Conservation (phyloP, 169 alveolate species). For the Babesia caballi region DNA sequence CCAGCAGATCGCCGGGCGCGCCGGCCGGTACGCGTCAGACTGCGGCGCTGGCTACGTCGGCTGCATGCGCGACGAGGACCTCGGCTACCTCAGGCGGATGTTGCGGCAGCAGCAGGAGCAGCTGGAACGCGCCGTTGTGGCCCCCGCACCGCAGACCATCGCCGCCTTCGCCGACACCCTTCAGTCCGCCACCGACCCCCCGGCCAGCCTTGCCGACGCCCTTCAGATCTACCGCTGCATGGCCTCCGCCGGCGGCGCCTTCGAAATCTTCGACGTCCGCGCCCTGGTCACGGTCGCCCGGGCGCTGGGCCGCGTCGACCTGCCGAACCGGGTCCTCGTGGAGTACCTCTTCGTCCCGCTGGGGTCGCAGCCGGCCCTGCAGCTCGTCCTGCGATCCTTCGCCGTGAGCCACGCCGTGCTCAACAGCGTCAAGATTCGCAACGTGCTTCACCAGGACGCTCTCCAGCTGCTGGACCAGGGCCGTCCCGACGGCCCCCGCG, state of each 20-base stretch:
- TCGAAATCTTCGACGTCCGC: constrained; percentile 20
- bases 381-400: constrained; percentile 35
- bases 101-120: constrained; percentile 15
- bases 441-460: constrained; percentile 32
- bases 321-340: constrained; percentile 21
- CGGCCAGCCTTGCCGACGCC: constrained; percentile 15
- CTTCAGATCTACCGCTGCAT: constrained; percentile 14
- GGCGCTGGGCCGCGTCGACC: constrained; percentile 8
- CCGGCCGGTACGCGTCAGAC: constrained; percentile 82
- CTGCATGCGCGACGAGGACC: constrained; percentile 23
- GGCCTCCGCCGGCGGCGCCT: constrained; percentile 16
- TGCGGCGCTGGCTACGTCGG: constrained; percentile 41
- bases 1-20: constrained; percentile 90
- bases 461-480: background rate
- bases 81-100: constrained; percentile 9
- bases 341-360: constrained; percentile 58
- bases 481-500: background rate
- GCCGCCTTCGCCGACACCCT: constrained; percentile 33
- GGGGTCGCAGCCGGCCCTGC: constrained; percentile 34
- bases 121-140: constrained; percentile 33
- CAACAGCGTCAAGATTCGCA: constrained; percentile 25
- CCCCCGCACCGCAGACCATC: constrained; percentile 27
- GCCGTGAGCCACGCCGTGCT: constrained; percentile 58
- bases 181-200: constrained; percentile 23
- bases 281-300: constrained; percentile 26